A percentile compares a stretch with the other conserved stretches of the same genome.
phyloP scores from a whole-genome alignment of 768 basidiomycete genomes.

The Kwoniella sp. region DNA sequence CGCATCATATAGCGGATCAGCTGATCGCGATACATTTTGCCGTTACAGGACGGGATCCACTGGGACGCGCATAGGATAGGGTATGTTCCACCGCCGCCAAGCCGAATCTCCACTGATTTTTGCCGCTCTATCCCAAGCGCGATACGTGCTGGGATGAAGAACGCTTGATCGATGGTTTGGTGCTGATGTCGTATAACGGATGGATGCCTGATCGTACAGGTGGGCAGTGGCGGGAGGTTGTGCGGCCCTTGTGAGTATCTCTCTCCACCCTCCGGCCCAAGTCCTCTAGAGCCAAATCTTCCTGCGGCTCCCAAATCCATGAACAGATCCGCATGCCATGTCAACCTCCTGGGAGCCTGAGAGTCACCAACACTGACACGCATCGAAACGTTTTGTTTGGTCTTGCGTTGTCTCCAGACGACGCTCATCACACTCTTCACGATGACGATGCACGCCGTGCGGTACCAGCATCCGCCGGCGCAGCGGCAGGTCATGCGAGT shows the following conservation, averaged over 20 bases:
- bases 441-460: slow-evolving; percentile 41
- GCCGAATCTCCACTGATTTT: not conserved
- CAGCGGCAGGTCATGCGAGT: slow-evolving; percentile 46
- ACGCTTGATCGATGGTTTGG: no score
- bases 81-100: not conserved
- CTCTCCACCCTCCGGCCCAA: not conserved
- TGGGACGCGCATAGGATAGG: slow-evolving; percentile 44
- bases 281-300: not conserved
- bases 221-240: slow-evolving; percentile 48
- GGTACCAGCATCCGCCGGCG: slow-evolving; percentile 43
- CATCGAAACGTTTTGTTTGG: not conserved
- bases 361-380: no score
- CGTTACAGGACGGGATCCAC: slow-evolving; percentile 33
- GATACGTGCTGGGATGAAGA: no score
- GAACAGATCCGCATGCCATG: no score
- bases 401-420: slow-evolving; percentile 29
- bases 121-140: no score
- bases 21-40: not conserved
- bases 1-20: not conserved
- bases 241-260: slow-evolving; percentile 38
- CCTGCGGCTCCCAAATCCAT: no score
- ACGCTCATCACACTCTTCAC: slow-evolving; percentile 44
- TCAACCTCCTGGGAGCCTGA: no score
- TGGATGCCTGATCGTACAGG: slow-evolving; percentile 12
- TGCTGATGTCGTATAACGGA: not conserved